These are phyloP conservation scores for Pseudomonodictys pantanalensis DNA, from an alignment of 495 filamentous ascomycete genomes.

Conservation along the genomic window DNA sequence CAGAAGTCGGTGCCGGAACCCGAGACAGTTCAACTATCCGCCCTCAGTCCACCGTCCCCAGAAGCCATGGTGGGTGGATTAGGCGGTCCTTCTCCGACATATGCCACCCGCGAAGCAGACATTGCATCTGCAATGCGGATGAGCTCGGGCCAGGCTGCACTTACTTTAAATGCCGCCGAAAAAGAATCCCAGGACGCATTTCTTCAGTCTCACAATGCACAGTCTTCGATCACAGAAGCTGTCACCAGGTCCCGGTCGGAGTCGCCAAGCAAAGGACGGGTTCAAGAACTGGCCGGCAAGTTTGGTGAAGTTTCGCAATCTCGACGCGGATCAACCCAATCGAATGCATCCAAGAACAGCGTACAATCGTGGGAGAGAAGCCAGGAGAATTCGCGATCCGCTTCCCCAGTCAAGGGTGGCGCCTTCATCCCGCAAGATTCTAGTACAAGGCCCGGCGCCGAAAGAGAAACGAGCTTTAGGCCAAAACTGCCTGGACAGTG, in stretches of 20 bases:
- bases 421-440: slow-evolving; percentile 3
- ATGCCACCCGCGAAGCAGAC: slow-evolving; percentile 41
- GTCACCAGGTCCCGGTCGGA: slow-evolving; percentile 34
- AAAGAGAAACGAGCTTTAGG: slow-evolving; percentile 44
- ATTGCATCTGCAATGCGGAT: slow-evolving; percentile 38
- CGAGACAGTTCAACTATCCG: slow-evolving; percentile 28
- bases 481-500: slow-evolving; percentile 64
- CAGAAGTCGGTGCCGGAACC: slow-evolving; percentile 42
- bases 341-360: slow-evolving; percentile 31
- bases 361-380: slow-evolving; percentile 40
- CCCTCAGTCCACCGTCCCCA: slow-evolving; percentile 9
- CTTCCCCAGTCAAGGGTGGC: slow-evolving; percentile 18
- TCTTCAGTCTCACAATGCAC: slow-evolving; percentile 23
- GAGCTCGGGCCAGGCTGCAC: slow-evolving; percentile 12
- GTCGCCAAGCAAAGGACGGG: slow-evolving; percentile 45
- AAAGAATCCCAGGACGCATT: slow-evolving; percentile 27
- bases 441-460: slow-evolving; percentile 15
- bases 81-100: slow-evolving; percentile 7
- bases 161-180: slow-evolving; percentile 15
- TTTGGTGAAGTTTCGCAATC: slow-evolving; percentile 42
- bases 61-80: slow-evolving; percentile 6
- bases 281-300: slow-evolving; percentile 50
- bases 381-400: slow-evolving; percentile 32
- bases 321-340: slow-evolving; percentile 40
- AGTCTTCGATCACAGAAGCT: neutral